These are phyloP conservation scores for Salix suchowensis DNA, from an alignment of 345 rosid genomes.

Conservation along the genomic window DNA sequence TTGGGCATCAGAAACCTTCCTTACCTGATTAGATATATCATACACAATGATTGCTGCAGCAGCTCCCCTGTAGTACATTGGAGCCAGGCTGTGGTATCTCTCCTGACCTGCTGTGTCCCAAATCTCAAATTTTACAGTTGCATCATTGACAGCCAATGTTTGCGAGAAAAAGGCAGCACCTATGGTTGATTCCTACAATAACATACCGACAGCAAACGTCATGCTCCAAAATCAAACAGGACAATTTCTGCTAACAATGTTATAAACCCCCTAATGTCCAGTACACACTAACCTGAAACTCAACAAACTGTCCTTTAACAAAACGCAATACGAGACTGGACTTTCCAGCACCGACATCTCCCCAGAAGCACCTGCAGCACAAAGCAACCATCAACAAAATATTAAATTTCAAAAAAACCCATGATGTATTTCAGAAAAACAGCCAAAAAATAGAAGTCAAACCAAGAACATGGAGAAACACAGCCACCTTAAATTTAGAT, in stretches of 20 bases:
- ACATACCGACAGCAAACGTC: conserved; percentile 9
- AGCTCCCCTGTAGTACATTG: conserved; percentile 98
- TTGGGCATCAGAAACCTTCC: conserved; percentile 3
- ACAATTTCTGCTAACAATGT: neutral
- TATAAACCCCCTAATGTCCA: neutral
- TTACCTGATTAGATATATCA: conserved; percentile 80
- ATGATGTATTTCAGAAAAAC: neutral
- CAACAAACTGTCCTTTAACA: conserved; percentile 87
- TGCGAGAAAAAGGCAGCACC: conserved; percentile 98
- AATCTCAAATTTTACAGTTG: conserved; percentile 92
- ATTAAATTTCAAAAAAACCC: neutral
- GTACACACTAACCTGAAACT: conserved; percentile 58
- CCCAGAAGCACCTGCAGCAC: conserved; percentile 79
- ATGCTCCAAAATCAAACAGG: conserved; percentile 7
- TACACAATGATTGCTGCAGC: conserved; percentile 90
- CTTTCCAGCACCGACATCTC: conserved; percentile 95
- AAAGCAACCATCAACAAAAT: conserved; percentile 17
- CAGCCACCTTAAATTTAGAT: neutral
- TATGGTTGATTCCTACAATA: conserved; percentile 84
- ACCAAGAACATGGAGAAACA: neutral
- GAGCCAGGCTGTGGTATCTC: conserved; percentile 96
- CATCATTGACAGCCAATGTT: conserved; percentile 88
- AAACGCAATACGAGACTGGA: conserved; percentile 90
- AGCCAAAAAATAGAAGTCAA: neutral
- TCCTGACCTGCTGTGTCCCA: conserved; percentile 99